Evolutionary conservation across 257 asterid genomes (phyloP).

Genomic region (Cruciata laevipes): DNA sequence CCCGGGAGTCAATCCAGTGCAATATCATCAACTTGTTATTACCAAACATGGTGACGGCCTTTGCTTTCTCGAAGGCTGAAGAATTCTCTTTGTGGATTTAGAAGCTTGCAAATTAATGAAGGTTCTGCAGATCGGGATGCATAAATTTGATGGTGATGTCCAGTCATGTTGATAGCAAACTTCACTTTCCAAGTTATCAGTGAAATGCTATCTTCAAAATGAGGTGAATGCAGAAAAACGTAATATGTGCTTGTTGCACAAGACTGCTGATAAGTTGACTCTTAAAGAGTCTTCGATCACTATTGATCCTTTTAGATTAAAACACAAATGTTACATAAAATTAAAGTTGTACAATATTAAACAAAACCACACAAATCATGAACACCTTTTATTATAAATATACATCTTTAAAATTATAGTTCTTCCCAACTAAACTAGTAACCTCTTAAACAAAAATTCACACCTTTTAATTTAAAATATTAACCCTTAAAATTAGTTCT

Average conservation of each 20-base stretch:
- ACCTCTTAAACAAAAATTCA: too few species aligned
- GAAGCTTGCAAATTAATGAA: constrained; percentile 77
- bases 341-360: too few species aligned
- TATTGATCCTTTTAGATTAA: too few species aligned
- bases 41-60: neutral
- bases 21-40: neutral
- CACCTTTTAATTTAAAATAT: too few species aligned
- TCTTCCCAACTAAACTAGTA: too few species aligned
- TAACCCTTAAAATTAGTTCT: too few species aligned
- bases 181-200: neutral
- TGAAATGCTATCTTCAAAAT: neutral
- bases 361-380: too few species aligned
- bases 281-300: too few species aligned
- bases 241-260: neutral
- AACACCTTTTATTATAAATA: too few species aligned
- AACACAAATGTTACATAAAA: too few species aligned
- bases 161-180: neutral
- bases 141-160: neutral
- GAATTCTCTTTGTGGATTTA: constrained; percentile 76
- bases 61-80: constrained; percentile 41
- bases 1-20: neutral
- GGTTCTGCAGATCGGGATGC: constrained; percentile 44
- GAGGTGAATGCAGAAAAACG: neutral
- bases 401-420: too few species aligned
- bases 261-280: too few species aligned